A percentile compares a stretch with the other conserved stretches of the same genome.
phyloP scores from a whole-genome alignment of 805 yeast species.

The Spathaspora sp. region DNA sequence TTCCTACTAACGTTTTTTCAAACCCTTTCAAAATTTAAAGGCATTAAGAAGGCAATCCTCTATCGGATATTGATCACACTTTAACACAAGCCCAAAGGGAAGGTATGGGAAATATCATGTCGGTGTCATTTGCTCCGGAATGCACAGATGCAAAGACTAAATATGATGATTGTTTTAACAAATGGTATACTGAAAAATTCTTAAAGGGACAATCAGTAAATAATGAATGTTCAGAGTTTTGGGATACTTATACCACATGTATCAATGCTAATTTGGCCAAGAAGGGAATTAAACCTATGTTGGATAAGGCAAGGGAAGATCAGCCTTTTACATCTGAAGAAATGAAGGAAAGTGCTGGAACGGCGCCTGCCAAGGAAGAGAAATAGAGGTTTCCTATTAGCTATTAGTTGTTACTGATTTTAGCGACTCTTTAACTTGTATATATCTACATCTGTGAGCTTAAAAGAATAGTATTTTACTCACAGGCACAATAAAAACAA shows the following conservation, averaged over 20 bases:
- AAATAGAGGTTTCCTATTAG: not conserved
- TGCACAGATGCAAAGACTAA: slow-evolving; percentile 82
- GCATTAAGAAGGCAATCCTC: no score
- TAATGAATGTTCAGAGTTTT: slow-evolving; percentile 87
- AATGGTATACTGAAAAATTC: slow-evolving; percentile 91
- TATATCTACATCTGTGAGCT: not conserved
- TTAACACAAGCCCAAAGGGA: not conserved
- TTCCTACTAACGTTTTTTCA: not conserved
- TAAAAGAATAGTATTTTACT: no score
- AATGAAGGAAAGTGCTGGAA: slow-evolving; percentile 21
- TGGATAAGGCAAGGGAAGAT: slow-evolving; percentile 85
- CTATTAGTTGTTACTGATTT: not conserved
- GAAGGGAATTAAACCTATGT: slow-evolving; percentile 75
- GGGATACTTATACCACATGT: slow-evolving; percentile 88
- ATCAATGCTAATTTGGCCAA: slow-evolving; percentile 66
- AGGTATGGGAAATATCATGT: slow-evolving; percentile 42
- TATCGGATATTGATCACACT: no score
- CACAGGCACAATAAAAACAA: no score
- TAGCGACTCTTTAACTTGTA: not conserved
- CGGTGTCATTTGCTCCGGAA: slow-evolving; percentile 91
- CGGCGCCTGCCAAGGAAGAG: slow-evolving; percentile 5
- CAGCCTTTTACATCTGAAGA: slow-evolving; percentile 63
- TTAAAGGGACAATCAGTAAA: slow-evolving; percentile 50
- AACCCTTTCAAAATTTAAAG: no score
- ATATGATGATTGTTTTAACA: slow-evolving; percentile 91